phyloP scores from a whole-genome alignment of 2,329 filamentous ascomycete genomes.

The Blastomyces emzantsi region DNA sequence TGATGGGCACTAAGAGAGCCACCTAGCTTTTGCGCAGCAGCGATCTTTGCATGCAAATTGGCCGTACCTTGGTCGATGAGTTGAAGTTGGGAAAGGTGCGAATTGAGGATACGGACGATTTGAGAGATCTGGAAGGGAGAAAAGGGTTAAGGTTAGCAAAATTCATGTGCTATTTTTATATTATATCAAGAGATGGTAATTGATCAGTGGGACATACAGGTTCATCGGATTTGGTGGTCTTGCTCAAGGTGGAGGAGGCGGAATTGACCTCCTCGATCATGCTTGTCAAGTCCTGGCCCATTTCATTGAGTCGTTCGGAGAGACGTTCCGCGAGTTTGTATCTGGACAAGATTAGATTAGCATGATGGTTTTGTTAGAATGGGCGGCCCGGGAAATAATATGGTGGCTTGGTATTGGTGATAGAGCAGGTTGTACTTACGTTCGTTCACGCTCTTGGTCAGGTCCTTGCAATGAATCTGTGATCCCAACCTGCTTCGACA shows the following conservation, averaged over 20 bases:
- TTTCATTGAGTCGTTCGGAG: conserved; percentile 81
- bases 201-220: conserved; percentile 52
- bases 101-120: conserved; percentile 91
- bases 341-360: conserved; percentile 26
- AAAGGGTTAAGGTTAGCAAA: conserved; percentile 13
- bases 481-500: conserved; percentile 66
- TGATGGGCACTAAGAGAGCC: conserved; percentile 45
- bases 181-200: conserved; percentile 3
- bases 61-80: conserved; percentile 83
- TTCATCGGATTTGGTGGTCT: conserved; percentile 79
- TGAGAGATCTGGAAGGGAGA: conserved; percentile 62
- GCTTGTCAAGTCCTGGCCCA: conserved; percentile 82
- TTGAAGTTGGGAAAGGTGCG: conserved; percentile 83
- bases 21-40: conserved; percentile 69
- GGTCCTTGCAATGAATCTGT: conserved; percentile 72
- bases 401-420: not conserved
- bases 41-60: conserved; percentile 72
- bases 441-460: conserved; percentile 90
- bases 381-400: no score
- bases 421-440: conserved; percentile 44
- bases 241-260: conserved; percentile 80
- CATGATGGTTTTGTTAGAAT: conserved; percentile 1
- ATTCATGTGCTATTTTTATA: not conserved
- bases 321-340: conserved; percentile 92
- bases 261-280: conserved; percentile 99